phyloP scores from a whole-genome alignment of 345 rosid genomes.

The Gossypium herbaceum region DNA sequence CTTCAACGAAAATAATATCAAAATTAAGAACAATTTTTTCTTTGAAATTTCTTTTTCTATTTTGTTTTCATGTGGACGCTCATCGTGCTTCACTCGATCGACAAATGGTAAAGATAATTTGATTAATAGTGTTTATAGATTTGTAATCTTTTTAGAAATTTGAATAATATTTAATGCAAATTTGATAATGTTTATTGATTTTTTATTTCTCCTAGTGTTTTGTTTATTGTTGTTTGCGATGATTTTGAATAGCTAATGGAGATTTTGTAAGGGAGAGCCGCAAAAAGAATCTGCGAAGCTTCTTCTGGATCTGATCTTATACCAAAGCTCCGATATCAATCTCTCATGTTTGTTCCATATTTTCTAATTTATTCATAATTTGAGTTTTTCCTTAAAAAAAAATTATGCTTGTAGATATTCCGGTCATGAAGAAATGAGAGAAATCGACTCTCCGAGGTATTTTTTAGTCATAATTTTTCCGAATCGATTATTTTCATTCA shows the following conservation, averaged over 20 bases:
- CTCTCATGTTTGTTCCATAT: conserved; percentile 10
- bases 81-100: conserved; percentile 89
- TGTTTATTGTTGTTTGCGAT: conserved; percentile 1
- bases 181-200: not conserved
- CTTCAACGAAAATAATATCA: not conserved
- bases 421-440: conserved; percentile 66
- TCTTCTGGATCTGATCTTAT: conserved; percentile 74
- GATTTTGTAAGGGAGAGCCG: conserved; percentile 85
- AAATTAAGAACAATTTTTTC: not conserved
- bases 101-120: conserved; percentile 52
- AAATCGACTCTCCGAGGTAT: conserved; percentile 77
- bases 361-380: not conserved
- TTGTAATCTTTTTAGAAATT: not conserved
- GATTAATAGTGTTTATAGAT: no score
- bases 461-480: not conserved
- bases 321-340: conserved; percentile 40
- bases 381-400: not conserved
- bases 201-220: not conserved
- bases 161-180: conserved; percentile 4
- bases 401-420: conserved; percentile 32
- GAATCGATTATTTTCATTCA: no score
- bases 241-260: conserved; percentile 61
- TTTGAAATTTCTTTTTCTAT: not conserved
- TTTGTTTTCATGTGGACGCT: conserved; percentile 38
- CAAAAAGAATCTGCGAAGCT: conserved; percentile 71